Percentiles rank a stretch among this genome's conserved stretches.
Evolutionary conservation across 1,284 basidiomycete species (phyloP).

Genomic region (Inonotus hispidus): DNA sequence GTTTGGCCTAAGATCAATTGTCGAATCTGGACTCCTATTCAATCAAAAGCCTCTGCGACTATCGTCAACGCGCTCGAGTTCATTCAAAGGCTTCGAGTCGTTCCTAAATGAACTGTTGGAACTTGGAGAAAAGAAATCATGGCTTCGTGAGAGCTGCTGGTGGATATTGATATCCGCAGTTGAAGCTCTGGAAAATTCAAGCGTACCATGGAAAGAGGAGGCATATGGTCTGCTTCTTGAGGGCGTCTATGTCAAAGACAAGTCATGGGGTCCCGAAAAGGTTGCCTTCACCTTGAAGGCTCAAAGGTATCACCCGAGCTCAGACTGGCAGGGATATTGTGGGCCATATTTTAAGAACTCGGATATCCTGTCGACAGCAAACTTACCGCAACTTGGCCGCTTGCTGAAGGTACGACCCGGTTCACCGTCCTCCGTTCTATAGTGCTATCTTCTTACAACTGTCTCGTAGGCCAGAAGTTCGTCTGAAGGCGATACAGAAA

Average conservation of each 20-base stretch:
- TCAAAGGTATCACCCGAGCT: slow-evolving; percentile 52
- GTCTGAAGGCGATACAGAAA: slow-evolving; percentile 38
- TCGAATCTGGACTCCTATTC: slow-evolving; percentile 78
- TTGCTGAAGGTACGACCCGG: slow-evolving; percentile 64
- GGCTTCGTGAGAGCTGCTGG: slow-evolving; percentile 90
- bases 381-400: slow-evolving; percentile 69
- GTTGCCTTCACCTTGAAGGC: slow-evolving; percentile 76
- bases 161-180: slow-evolving; percentile 73
- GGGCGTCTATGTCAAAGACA: slow-evolving; percentile 47
- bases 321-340: slow-evolving; percentile 67
- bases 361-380: slow-evolving; percentile 61
- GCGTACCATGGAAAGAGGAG: slow-evolving; percentile 68
- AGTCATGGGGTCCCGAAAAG: slow-evolving; percentile 83
- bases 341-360: slow-evolving; percentile 73
- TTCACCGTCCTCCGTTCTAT: not conserved
- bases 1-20: slow-evolving; percentile 81
- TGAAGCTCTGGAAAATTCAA: slow-evolving; percentile 51
- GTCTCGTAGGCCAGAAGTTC: slow-evolving; percentile 54
- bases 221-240: slow-evolving; percentile 51
- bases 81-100: slow-evolving; percentile 55
- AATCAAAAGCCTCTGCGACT: slow-evolving; percentile 47
- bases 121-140: slow-evolving; percentile 81
- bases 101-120: slow-evolving; percentile 61
- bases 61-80: slow-evolving; percentile 49
- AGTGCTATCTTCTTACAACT: too few species aligned